phyloP scores from a whole-genome alignment of 2,329 filamentous ascomycete species.

The Teratosphaeria viscida region DNA sequence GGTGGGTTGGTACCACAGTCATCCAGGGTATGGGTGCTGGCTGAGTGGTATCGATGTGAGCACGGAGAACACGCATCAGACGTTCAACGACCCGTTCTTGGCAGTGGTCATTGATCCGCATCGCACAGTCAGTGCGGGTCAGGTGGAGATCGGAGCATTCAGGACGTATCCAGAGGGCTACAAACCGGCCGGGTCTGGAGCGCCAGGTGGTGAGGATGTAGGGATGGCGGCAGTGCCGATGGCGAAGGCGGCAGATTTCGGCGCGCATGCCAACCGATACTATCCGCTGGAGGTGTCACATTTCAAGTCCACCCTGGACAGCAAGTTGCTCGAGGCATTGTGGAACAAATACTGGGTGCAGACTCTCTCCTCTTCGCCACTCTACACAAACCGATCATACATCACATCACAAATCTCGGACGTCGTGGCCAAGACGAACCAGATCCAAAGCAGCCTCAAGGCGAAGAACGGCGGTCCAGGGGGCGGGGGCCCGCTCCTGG shows the following conservation, averaged over 20 bases:
- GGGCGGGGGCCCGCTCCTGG: not conserved
- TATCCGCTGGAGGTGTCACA: conserved; percentile 86
- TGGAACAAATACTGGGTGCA: conserved; percentile 99
- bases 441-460: conserved; percentile 2
- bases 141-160: conserved; percentile 96
- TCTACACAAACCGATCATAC: conserved; percentile 88
- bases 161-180: conserved; percentile 75
- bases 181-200: conserved; percentile 38
- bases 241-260: conserved; percentile 92
- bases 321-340: conserved; percentile 71
- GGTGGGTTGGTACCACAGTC: conserved; percentile 96
- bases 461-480: not conserved
- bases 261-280: conserved; percentile 81
- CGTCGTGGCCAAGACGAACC: conserved; percentile 66
- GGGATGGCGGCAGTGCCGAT: conserved; percentile 72
- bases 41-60: conserved; percentile 88
- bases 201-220: conserved; percentile 41
- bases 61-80: conserved; percentile 78
- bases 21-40: conserved; percentile 98
- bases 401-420: conserved; percentile 87
- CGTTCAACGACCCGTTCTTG: conserved; percentile 79
- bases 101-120: conserved; percentile 96
- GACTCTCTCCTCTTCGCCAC: conserved; percentile 80
- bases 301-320: conserved; percentile 88
- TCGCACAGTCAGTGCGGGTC: conserved; percentile 84